Base-by-base conservation (phyloP, 768 basidiomycete genomes). In the Calocera viscosa region DNA sequence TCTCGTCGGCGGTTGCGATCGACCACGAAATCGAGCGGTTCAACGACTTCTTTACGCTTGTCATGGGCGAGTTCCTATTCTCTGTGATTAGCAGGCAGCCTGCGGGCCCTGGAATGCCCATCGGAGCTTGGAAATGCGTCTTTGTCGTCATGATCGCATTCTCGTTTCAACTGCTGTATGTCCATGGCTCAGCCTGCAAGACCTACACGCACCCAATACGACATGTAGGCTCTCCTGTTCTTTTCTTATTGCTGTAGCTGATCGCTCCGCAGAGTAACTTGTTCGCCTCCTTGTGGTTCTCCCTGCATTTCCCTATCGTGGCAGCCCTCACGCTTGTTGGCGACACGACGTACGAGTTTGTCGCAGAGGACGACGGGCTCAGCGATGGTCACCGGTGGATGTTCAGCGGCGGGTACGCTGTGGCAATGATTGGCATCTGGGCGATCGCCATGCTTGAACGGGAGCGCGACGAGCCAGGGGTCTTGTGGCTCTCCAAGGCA, bases 61-160 rank as follows among this genome's bases (percentile, higher is more conserved):
- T 66, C 22, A 66, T 66, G 65, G 65, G 65, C 19, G 65, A 66
- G 26, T 66, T 66, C 65, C 24, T 66, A 10, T 43, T 66, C 43
- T 66, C 65, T 14, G 32, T 49, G 14, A 66, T 66, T 8, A 41
- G 38, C n/a, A 11, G 65, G 19, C 65, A 66, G 43, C 65, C 65
- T 24, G 65, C 65, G 7, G 65, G 65, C 12, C 19, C 43, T 2
- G 65, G 65, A 26, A 47, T 66, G 38, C 65, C 38, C 5, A 47
- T 14, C 5, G 39, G 24, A 14, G 65, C 43, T 2, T 39, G 65
- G 32, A 39, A 43, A 34, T 33, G 32, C 32, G 65, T 66, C 14
- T 47, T 66, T 43, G 38, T 47, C 26, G 38, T 66, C n/a, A 47
- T 66, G 32, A 66, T 66, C 22, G 65, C 47, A 5, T 66, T 49